Conservation (phyloP, 2,329 filamentous ascomycete genomes). For the Saccharata proteae region DNA sequence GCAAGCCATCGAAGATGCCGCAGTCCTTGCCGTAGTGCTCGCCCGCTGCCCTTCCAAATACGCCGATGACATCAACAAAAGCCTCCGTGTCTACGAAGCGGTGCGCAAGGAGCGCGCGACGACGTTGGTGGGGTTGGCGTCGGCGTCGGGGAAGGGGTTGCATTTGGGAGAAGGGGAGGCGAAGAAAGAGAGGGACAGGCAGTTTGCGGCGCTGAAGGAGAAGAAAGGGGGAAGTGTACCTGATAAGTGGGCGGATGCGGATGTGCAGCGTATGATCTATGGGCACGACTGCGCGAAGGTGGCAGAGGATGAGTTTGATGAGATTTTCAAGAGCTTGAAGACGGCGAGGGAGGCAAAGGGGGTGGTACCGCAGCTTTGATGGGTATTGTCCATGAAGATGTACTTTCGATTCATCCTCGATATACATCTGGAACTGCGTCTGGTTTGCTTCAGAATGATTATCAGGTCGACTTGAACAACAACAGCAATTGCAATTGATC, state of each 20-base stretch:
- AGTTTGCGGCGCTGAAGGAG: constrained; percentile 37
- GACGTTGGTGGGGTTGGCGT: constrained; percentile 43
- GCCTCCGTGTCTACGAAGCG: constrained; percentile 43
- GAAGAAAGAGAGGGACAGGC: constrained; percentile 45
- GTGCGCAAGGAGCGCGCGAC: constrained; percentile 46
- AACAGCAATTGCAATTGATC: too few species aligned
- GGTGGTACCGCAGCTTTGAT: too few species aligned
- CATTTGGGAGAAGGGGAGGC: constrained; percentile 47
- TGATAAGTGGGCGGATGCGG: constrained; percentile 41
- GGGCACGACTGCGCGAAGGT: constrained; percentile 33
- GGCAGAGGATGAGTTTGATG: constrained; percentile 32
- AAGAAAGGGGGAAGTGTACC: constrained; percentile 27
- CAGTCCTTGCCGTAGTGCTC: constrained; percentile 42
- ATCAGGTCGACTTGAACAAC: too few species aligned
- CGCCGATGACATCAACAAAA: constrained; percentile 37
- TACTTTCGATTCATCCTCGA: too few species aligned
- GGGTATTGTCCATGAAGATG: too few species aligned
- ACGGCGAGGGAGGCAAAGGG: not conserved
- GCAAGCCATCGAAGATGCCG: constrained; percentile 53
- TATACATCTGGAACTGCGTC: too few species aligned
- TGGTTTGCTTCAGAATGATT: too few species aligned
- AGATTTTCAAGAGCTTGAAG: constrained; percentile 16
- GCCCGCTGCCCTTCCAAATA: constrained; percentile 33
- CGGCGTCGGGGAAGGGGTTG: constrained; percentile 40
- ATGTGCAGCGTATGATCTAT: constrained; percentile 38